A percentile compares a stretch with the other conserved stretches of the same genome.
phyloP scores from a whole-genome alignment of 1,284 basidiomycete genomes.

The Puccinia coronata region DNA sequence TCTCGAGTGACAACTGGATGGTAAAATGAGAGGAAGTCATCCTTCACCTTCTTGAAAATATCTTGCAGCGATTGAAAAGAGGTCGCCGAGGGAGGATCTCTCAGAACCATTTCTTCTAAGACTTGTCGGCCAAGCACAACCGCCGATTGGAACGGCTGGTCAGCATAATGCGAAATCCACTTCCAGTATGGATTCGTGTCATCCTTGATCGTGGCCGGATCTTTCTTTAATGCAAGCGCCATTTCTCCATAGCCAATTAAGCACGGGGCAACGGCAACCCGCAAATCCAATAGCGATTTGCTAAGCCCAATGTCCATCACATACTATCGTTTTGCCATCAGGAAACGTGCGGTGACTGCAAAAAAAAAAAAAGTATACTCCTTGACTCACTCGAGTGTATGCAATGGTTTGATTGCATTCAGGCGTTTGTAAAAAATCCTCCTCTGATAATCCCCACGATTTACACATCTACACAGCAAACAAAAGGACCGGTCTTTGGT shows the following conservation, averaged over 20 bases:
- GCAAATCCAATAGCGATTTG: conserved; percentile 71
- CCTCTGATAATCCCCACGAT: conserved; percentile 22
- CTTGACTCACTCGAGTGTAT: conserved; percentile 30
- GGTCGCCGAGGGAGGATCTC: neutral
- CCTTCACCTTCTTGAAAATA: neutral
- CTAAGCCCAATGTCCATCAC: conserved; percentile 74
- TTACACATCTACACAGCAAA: conserved; percentile 14
- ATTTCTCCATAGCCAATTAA: conserved; percentile 71
- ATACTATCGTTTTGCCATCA: conserved; percentile 63
- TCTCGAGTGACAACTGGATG: too few species aligned
- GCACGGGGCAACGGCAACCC: conserved; percentile 81
- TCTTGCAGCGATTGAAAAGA: neutral
- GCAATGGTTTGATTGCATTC: conserved; percentile 34
- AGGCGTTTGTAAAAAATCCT: neutral
- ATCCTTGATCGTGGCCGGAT: neutral
- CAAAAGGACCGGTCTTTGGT: conserved; percentile 59
- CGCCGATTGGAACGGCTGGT: neutral
- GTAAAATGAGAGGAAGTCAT: neutral
- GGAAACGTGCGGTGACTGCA: neutral
- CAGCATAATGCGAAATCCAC: neutral
- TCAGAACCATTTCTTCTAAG: neutral
- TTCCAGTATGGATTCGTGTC: neutral
- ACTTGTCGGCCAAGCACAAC: neutral
- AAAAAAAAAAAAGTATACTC: neutral
- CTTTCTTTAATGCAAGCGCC: neutral